These are phyloP conservation scores for Zoysia japonica DNA, from an alignment of 176 grass and related monocot genomes.

Conservation along the genomic window DNA sequence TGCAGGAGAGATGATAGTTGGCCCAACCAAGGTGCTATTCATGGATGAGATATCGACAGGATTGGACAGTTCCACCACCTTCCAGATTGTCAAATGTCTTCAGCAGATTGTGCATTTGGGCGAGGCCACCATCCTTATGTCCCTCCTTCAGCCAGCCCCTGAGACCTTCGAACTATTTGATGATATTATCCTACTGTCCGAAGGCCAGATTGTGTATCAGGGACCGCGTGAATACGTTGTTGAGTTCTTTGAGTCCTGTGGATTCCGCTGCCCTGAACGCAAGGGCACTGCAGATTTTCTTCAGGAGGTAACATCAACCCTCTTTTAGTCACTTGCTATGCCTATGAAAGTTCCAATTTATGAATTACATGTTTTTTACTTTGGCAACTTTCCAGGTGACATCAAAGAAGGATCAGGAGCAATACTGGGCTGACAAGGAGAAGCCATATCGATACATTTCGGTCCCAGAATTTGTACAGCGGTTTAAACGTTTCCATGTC, in stretches of 20 bases:
- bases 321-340: slow-evolving; percentile 21
- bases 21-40: slow-evolving; percentile 92
- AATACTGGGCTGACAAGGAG: slow-evolving; percentile 81
- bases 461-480: slow-evolving; percentile 71
- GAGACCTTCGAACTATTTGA: slow-evolving; percentile 96
- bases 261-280: slow-evolving; percentile 79
- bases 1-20: slow-evolving; percentile 97
- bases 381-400: slow-evolving; percentile 59
- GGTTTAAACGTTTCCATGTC: slow-evolving; percentile 71
- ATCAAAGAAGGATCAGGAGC: slow-evolving; percentile 95
- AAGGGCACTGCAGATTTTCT: slow-evolving; percentile 99
- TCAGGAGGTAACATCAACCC: slow-evolving; percentile 63
- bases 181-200: slow-evolving; percentile 90
- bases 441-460: slow-evolving; percentile 81
- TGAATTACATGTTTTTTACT: slow-evolving; percentile 8
- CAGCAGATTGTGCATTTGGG: slow-evolving; percentile 97
- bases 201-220: slow-evolving; percentile 98
- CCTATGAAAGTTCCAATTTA: slow-evolving; percentile 23
- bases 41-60: slow-evolving; percentile 99
- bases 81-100: slow-evolving; percentile 94
- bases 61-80: slow-evolving; percentile 93
- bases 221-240: slow-evolving; percentile 78
- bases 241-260: slow-evolving; percentile 77
- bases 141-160: slow-evolving; percentile 97
- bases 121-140: slow-evolving; percentile 98